Base-by-base conservation (phyloP, 805 yeast species). In the Candida sphagnicola region DNA sequence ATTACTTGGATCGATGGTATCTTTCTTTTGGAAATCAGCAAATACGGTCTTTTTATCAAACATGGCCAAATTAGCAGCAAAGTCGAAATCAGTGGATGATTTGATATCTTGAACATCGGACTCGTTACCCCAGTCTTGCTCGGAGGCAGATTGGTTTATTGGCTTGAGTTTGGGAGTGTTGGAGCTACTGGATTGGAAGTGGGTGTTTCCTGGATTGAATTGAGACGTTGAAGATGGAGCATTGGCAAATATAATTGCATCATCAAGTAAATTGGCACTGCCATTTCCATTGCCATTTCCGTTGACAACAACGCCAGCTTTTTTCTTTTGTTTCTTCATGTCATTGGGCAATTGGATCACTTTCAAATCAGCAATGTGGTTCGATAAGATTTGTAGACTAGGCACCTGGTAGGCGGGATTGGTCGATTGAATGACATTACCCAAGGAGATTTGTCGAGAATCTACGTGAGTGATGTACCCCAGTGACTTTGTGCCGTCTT, bases 11-110 rank as follows among this genome's bases (percentile, higher is more conserved):
- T 72, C 77, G 13, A 78, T 69, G 14, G 67, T 72, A 54, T 89
- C 96, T 38, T 69, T 63, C 44, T 71, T 71, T 36, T 78, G 78
- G 51, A 90, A 74, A 54, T 87, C 88, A 35, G 83, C 85, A 58
- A 90, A 84, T 3, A 89, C 91, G 4, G 80, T 70, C 42, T 72
- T 67, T 58, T 90, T 90, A 58, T 90, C 93, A 53, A 90, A 90
- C 68, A 80, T 78, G 17, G 82, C 82, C 45, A 90, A 70, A 54
- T 85, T 86, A 11, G 86, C 81, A 39, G 78, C 86, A 59, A 90
- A 90, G 57, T 90, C 96, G 61, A 90, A 90, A 46, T 88, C 96
- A 16, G 67, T 72, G 39, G 70, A 56, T 14, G 60, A 45, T 47
- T 77, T 70, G 56, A 77, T 72, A 42, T 67, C 62, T 32, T 40